Conservation (phyloP, 106 monocot species). For the Amphibolis antarctica region DNA sequence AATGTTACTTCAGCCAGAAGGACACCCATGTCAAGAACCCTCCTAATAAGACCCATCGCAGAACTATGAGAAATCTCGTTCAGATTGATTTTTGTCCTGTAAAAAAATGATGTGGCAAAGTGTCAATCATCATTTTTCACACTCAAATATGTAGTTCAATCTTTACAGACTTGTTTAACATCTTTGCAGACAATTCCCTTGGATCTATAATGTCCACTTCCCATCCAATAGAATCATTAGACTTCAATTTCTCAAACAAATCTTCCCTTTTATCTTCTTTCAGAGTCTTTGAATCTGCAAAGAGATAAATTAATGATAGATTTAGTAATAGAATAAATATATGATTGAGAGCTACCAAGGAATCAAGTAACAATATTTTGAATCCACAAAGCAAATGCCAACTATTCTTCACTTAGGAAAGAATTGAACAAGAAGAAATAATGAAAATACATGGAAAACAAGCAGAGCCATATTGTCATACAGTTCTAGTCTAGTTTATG, state of each 20-base stretch:
- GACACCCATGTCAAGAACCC: conserved; percentile 75
- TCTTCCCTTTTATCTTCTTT: conserved; percentile 98
- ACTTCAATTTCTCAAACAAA: conserved; percentile 76
- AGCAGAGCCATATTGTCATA: too few species aligned
- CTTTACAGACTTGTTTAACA: conserved; percentile 56
- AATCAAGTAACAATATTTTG: background rate
- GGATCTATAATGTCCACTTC: conserved; percentile 94
- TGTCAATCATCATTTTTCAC: background rate
- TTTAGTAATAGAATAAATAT: too few species aligned
- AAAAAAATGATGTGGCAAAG: conserved; percentile 2
- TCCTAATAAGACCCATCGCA: conserved; percentile 84
- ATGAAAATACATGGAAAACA: too few species aligned
- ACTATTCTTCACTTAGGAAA: too few species aligned
- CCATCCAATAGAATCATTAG: conserved; percentile 66
- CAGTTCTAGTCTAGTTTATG: too few species aligned
- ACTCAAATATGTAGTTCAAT: background rate
- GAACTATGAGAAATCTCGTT: conserved; percentile 98
- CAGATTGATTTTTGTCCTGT: conserved; percentile 79
- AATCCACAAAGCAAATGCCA: too few species aligned
- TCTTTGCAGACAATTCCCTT: conserved; percentile 85
- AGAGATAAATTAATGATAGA: conserved; percentile 1
- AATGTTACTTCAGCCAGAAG: conserved; percentile 61
- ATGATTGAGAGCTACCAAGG: background rate
- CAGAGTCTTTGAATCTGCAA: conserved; percentile 89
- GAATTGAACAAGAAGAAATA: too few species aligned